Base-by-base conservation (phyloP, 306 rosid genomes). In the Citrullus colocynthis region DNA sequence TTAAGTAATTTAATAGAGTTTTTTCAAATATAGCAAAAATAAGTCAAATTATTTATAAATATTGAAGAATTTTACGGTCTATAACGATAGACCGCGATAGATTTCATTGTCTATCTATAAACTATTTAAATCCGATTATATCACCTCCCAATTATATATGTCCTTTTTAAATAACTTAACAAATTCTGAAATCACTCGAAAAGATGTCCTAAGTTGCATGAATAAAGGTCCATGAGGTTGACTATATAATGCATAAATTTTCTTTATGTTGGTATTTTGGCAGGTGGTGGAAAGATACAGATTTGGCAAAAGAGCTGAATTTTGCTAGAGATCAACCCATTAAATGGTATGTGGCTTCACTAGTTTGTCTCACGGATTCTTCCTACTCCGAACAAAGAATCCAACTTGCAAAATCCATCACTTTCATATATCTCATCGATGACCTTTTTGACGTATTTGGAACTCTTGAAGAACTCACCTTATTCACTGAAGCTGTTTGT, bases 401-500 rank as follows among this genome's bases (percentile, higher is more conserved):
- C 79, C 90, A 88, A 75, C 90, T 93, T 49, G 85, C 94, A 78
- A 90, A 93, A 74, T 77, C 91, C 63, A 85, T 93, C 49, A 80
- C 96, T 41, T 80, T 93, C 63, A 75, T 93, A 58, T 90, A 89
- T 62, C 52, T 93, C 41, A 76, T 93, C 2, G 96, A 92, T 75
- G 97, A 92, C 60, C 82, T 88, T 76, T 93, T 81, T 21, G 93
- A 93, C 77, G 80, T 90, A 4, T 89, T 88, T 59, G 93, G 97
- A n/a, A 80, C 85, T 1, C 76, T 82, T 2, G 82, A 88, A 9
- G 89, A 93, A 56, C 89, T 91, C 82, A 76, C 82, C 56, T 85
- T 85, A 41, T 87, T 90, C 82, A 88, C 94, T 0, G 83, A 93
- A 39, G 88, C 77, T 6, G 85, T 93, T 9, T 77, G 59, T 17